A percentile compares a stretch with the other conserved stretches of the same genome.
Conservation (phyloP, 1,139 yeast species). For the Candida buenavistaensis region DNA sequence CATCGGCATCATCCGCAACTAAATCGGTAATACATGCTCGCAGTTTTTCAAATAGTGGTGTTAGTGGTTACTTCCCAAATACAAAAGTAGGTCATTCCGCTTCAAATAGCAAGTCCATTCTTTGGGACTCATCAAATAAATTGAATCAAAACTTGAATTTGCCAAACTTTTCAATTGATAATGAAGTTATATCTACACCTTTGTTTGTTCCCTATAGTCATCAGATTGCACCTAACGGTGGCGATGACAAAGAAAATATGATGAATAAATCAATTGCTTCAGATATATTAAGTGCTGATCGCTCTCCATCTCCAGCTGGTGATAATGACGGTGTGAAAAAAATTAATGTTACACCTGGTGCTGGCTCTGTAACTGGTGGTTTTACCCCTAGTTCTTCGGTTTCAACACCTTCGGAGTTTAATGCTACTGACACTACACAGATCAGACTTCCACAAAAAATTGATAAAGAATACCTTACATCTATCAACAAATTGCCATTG, state of each 20-base stretch:
- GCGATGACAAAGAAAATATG: slow-evolving; percentile 9
- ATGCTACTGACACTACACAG: slow-evolving; percentile 8
- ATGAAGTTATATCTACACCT: slow-evolving; percentile 15
- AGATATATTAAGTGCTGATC: slow-evolving; percentile 1
- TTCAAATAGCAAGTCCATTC: slow-evolving; percentile 19
- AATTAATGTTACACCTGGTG: too few species aligned
- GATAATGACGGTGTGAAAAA: background rate
- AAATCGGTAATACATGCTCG: slow-evolving; percentile 11
- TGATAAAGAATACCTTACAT: slow-evolving; percentile 44
- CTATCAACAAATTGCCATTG: slow-evolving; percentile 40
- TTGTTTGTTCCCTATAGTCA: slow-evolving; percentile 11
- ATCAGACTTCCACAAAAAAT: slow-evolving; percentile 21
- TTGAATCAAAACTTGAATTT: slow-evolving; percentile 27
- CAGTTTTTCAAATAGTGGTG: slow-evolving; percentile 10
- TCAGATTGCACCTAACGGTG: slow-evolving; percentile 1
- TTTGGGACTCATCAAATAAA: slow-evolving; percentile 31
- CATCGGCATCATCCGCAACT: slow-evolving; percentile 12
- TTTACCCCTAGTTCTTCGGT: slow-evolving; percentile 9
- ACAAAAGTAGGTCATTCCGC: background rate
- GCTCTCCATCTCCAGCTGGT: slow-evolving; percentile 7
- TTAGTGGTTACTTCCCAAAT: slow-evolving; percentile 1
- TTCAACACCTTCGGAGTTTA: slow-evolving; percentile 10
- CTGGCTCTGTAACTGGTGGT: slow-evolving; percentile 9
- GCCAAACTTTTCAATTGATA: slow-evolving; percentile 30
- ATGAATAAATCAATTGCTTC: slow-evolving; percentile 5